Percentiles rank a stretch among this genome's conserved stretches.
Evolutionary conservation across 2,329 filamentous ascomycete species (phyloP).

Genomic region (Hypoxylon sp.): DNA sequence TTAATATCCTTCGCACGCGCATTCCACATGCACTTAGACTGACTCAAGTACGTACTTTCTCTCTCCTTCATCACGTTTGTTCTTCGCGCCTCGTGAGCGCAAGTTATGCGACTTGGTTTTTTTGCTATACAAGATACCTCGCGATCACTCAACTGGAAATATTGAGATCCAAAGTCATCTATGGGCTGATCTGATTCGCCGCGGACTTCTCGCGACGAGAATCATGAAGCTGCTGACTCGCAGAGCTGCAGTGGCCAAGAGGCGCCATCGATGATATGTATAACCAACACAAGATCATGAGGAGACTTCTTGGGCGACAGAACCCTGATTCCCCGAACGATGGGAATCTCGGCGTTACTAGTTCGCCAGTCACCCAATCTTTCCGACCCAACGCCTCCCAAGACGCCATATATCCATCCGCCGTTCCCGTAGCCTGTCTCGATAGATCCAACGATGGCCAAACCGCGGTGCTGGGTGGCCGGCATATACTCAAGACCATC

Average conservation of each 20-base stretch:
- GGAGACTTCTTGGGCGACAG: conserved; percentile 66
- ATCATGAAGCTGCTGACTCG: conserved; percentile 41
- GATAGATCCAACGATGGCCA: conserved; percentile 66
- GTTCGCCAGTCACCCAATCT: conserved; percentile 53
- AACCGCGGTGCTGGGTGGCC: conserved; percentile 64
- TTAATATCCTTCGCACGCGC: too few relatives aligned
- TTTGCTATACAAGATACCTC: too few relatives aligned
- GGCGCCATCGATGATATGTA: conserved; percentile 53
- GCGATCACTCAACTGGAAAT: too few relatives aligned
- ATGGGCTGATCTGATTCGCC: conserved; percentile 20
- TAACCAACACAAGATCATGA: conserved; percentile 66
- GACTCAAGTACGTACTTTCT: neutral
- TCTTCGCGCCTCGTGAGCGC: neutral
- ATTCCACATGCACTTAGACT: neutral
- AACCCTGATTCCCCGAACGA: conserved; percentile 58
- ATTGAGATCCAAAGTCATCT: neutral
- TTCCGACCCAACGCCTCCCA: conserved; percentile 65
- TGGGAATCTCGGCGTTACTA: conserved; percentile 55
- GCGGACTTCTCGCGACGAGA: conserved; percentile 19
- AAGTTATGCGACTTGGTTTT: neutral
- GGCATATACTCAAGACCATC: conserved; percentile 69
- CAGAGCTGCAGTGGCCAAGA: conserved; percentile 37
- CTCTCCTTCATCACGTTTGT: neutral
- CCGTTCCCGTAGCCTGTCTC: conserved; percentile 64
- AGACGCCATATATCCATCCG: conserved; percentile 61